Conservation (phyloP, 768 basidiomycete species). For the Coprinopsis sp. region DNA sequence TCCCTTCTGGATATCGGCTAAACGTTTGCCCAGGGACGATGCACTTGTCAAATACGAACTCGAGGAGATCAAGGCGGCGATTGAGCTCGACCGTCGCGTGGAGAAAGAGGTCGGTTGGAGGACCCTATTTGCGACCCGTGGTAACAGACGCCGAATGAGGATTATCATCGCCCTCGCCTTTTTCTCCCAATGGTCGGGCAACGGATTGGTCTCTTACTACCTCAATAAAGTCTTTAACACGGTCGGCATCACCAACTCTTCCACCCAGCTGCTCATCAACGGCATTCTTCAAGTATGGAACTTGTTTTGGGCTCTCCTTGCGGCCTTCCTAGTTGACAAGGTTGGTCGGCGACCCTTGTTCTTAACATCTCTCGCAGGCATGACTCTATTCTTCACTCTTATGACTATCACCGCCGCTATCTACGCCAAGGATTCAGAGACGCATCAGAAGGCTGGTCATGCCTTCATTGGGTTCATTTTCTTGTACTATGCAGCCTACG, state of each 20-base stretch:
- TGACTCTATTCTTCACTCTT: conserved; percentile 61
- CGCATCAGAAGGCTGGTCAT: conserved; percentile 47
- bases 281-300: conserved; percentile 85
- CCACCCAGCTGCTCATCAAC: conserved; percentile 75
- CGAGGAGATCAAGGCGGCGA: conserved; percentile 75
- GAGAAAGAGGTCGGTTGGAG: conserved; percentile 62
- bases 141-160: conserved; percentile 71
- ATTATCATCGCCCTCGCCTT: conserved; percentile 75
- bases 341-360: conserved; percentile 70
- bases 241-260: conserved; percentile 59
- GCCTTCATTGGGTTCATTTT: conserved; percentile 82
- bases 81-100: conserved; percentile 62
- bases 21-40: no score
- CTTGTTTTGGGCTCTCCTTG: conserved; percentile 37
- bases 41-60: conserved; percentile 70
- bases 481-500: conserved; percentile 75
- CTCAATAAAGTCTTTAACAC: conserved; percentile 66
- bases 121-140: conserved; percentile 57
- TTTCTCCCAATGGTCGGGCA: conserved; percentile 86
- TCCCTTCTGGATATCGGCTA: no score
- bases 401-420: conserved; percentile 65
- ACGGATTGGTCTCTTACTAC: conserved; percentile 82
- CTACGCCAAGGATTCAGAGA: conserved; percentile 45
- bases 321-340: conserved; percentile 45
- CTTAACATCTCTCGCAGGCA: conserved; percentile 51